Evolutionary conservation across 306 rosid genomes (phyloP), one percentile per base, ranked within the genome.

Genomic region (Quercus wislizeni): DNA sequence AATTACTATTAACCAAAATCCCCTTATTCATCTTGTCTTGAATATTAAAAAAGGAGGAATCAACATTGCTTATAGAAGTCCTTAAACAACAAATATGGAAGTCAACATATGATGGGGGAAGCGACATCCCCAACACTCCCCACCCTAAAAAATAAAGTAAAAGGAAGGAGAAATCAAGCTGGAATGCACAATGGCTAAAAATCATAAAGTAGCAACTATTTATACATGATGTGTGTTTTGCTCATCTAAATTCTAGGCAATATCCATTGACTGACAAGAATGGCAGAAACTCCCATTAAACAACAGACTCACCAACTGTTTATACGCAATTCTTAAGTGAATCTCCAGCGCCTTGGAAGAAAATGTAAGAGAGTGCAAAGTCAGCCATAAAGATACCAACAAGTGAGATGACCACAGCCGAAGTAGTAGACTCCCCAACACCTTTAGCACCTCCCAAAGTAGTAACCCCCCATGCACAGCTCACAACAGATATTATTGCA

Each of bases 401-500:
- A 71, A 95, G 97, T 74, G 99, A 95, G 76, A 95, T 82, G 57
- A 95, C 99, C 64, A 95, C 99, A 6, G 99, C 97, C 17, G 99
- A 93, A 0, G 98, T 95, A 46, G 99, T 95, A 27, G 99, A 91
- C 83, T 95, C 98, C 8, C 98, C 98, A 6, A 95, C 98, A 59
- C 97, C 98, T 85, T 95, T 93, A 74, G 99, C 99, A 38, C 99
- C 99, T 71, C 98, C 98, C 64, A 85, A 38, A 58, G 99, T 93
- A 41, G 99, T 95, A 64, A 95, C 86, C 70, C 98, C 99, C 98
- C 98, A 93, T 1, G 91, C 98, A 78, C 99, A 95, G 73, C 99
- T 95, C 72, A 93, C 97, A 79, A 93, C 69, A 7, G 98, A 95
- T 82, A 95, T 95, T 58, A 95, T 93, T 2, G 92, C 93, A 38